These are phyloP conservation scores for Paracamarosporium sp. DNA, from an alignment of 2,329 filamentous ascomycete genomes.

Conservation along the genomic window DNA sequence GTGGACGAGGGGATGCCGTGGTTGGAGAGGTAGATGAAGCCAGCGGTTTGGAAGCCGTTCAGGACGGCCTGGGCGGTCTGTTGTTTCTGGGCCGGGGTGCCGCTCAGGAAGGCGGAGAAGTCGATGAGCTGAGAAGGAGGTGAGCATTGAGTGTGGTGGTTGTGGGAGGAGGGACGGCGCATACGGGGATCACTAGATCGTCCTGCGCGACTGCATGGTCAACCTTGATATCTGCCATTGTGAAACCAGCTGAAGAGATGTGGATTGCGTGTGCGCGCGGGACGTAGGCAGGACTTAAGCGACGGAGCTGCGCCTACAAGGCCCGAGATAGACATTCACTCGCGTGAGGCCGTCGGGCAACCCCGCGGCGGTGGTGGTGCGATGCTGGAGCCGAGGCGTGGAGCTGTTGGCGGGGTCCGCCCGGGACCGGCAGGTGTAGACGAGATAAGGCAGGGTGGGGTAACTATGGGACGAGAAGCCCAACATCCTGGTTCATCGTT, in stretches of 20 bases:
- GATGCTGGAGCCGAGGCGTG: constrained; percentile 19
- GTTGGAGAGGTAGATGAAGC: constrained; percentile 88
- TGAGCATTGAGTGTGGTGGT: neutral
- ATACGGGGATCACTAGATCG: constrained; percentile 47
- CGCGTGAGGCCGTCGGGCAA: constrained; percentile 21
- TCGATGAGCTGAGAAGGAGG: constrained; percentile 75
- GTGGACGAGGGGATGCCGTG: constrained; percentile 70
- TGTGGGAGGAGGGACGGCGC: constrained; percentile 3
- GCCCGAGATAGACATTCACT: constrained; percentile 8
- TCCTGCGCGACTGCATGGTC: constrained; percentile 47
- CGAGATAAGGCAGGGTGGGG: constrained; percentile 1
- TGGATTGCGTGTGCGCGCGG: neutral
- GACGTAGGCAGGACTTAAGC: neutral
- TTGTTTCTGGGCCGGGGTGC: constrained; percentile 65
- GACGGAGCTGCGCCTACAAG: neutral
- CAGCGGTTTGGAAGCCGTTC: constrained; percentile 80
- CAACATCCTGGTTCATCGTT: no score
- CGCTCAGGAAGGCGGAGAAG: constrained; percentile 75
- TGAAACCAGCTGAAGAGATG: neutral
- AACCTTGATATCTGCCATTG: constrained; percentile 32
- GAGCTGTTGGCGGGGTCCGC: constrained; percentile 19
- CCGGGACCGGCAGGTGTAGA: constrained; percentile 11
- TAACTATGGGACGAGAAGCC: no score
- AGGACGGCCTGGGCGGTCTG: constrained; percentile 75
- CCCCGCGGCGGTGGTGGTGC: constrained; percentile 20